These are phyloP conservation scores for Parietaria judaica DNA, from an alignment of 306 rosid species.

Conservation along the genomic window DNA sequence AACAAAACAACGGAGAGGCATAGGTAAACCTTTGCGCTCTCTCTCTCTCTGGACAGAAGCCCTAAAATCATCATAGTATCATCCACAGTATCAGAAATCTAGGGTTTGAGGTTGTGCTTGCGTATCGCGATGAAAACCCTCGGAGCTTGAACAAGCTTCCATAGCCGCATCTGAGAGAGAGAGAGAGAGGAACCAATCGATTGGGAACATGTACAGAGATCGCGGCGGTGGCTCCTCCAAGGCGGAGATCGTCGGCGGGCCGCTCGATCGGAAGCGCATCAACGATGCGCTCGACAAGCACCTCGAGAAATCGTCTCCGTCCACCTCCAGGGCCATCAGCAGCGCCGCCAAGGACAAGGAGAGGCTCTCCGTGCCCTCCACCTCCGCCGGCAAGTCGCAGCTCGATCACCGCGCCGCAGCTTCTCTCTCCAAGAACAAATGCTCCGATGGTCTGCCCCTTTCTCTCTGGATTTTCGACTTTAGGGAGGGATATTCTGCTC, in stretches of 20 bases:
- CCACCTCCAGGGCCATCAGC: conserved; percentile 38
- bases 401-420: conserved; percentile 38
- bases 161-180: neutral
- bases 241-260: conserved; percentile 42
- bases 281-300: conserved; percentile 63
- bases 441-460: conserved; percentile 39
- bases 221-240: conserved; percentile 49
- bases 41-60: neutral
- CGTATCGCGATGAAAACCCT: neutral
- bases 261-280: conserved; percentile 58
- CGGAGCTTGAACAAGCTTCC: conserved; percentile 7
- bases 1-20: conserved; percentile 14
- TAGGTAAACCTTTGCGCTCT: neutral
- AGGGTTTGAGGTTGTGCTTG: neutral
- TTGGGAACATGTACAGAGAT: conserved; percentile 39
- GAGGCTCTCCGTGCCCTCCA: conserved; percentile 38
- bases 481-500: neutral
- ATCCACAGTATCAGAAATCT: neutral
- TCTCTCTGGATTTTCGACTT: neutral
- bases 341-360: conserved; percentile 41
- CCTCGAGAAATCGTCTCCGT: conserved; percentile 51
- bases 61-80: neutral
- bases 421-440: conserved; percentile 43
- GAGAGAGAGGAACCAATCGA: neutral
- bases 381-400: conserved; percentile 52